Evolutionary conservation across 2,329 filamentous ascomycete species (phyloP).

Genomic region (Microdochium nivale): DNA sequence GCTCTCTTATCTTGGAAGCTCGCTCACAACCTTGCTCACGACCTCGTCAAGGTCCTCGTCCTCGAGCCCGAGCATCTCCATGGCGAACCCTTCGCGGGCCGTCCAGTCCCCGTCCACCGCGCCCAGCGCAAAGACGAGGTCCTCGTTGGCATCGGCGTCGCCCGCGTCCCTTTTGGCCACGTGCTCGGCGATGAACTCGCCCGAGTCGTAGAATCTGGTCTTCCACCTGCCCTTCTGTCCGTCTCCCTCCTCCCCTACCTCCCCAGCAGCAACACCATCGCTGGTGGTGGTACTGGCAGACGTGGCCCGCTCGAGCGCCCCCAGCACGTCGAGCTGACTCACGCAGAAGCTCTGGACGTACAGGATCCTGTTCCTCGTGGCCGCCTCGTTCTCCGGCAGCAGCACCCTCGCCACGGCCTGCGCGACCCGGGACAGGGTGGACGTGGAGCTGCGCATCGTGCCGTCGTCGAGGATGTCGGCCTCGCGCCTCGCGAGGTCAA

Average conservation of each 20-base stretch:
- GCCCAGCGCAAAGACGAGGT: conserved; percentile 40
- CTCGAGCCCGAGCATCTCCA: conserved; percentile 35
- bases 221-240: conserved; percentile 20
- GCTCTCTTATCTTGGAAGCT: background rate
- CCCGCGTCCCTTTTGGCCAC: conserved; percentile 28
- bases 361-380: conserved; percentile 23
- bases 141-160: conserved; percentile 29
- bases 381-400: conserved; percentile 9
- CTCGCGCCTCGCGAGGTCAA: conserved; percentile 16
- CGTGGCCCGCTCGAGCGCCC: conserved; percentile 22
- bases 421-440: conserved; percentile 23
- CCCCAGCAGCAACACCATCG: background rate
- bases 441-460: conserved; percentile 19
- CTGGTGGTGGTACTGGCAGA: no score
- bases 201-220: conserved; percentile 23
- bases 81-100: conserved; percentile 31
- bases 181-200: conserved; percentile 27
- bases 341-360: conserved; percentile 32
- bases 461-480: conserved; percentile 27
- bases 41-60: conserved; percentile 36
- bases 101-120: conserved; percentile 40
- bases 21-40: conserved; percentile 22
- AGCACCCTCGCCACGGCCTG: conserved; percentile 25
- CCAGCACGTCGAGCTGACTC: conserved; percentile 24
- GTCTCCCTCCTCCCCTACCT: background rate